Conservation (phyloP, 352 stramenopile genomes). For the Aphanomyces stellatus region DNA sequence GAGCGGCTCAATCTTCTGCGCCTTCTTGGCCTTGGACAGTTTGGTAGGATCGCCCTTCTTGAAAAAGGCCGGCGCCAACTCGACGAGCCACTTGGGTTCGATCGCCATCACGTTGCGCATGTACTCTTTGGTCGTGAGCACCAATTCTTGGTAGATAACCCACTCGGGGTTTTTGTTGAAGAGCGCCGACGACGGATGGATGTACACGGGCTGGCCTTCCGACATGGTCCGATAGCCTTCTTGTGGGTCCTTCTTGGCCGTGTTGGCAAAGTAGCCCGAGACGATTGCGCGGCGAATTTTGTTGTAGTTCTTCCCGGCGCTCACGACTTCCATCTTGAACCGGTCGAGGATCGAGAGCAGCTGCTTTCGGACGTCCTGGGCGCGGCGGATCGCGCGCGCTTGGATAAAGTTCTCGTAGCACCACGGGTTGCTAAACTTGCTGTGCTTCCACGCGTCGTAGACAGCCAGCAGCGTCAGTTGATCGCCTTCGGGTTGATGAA, state of each 20-base stretch:
- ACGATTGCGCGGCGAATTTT: constrained; percentile 97
- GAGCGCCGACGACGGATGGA: constrained; percentile 95
- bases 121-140: constrained; percentile 95
- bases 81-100: constrained; percentile 98
- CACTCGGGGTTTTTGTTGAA: constrained; percentile 99
- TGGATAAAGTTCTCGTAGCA: constrained; percentile 99
- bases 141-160: constrained; percentile 98
- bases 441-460: constrained; percentile 98
- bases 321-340: constrained; percentile 98
- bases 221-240: constrained; percentile 98
- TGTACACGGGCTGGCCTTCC: constrained; percentile 98
- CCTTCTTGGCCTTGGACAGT: constrained; percentile 96
- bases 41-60: constrained; percentile 97
- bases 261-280: constrained; percentile 98
- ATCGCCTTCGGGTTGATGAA: constrained; percentile 98
- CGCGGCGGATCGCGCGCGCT: constrained; percentile 91
- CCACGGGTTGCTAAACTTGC: constrained; percentile 98
- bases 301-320: constrained; percentile 94
- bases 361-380: constrained; percentile 99
- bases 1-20: constrained; percentile 99
- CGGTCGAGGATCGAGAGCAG: constrained; percentile 98
- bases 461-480: constrained; percentile 97
- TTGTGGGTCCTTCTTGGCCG: constrained; percentile 98
- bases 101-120: constrained; percentile 99
- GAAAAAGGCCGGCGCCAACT: constrained; percentile 95